phyloP scores from a whole-genome alignment of 306 rosid genomes.

The Medicago lupulina region DNA sequence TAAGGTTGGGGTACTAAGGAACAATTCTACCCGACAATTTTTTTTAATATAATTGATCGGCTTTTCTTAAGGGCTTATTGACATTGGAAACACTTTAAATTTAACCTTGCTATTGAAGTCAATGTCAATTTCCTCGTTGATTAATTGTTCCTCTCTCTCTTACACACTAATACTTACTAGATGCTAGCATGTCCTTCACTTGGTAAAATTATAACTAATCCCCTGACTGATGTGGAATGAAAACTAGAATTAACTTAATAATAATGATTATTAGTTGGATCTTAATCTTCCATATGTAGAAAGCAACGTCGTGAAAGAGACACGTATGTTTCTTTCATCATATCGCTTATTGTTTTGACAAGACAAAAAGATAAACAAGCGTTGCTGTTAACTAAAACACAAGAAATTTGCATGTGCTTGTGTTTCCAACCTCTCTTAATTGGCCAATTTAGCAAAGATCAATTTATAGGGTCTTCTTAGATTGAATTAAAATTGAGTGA shows the following conservation, averaged over 20 bases:
- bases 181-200: conserved; percentile 30
- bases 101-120: conserved; percentile 51
- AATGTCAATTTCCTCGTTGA: conserved; percentile 42
- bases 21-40: conserved; percentile 78
- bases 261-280: conserved; percentile 54
- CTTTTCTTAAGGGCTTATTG: conserved; percentile 36
- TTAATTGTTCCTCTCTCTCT: neutral
- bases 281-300: conserved; percentile 66
- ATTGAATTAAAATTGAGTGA: conserved; percentile 42
- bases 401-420: conserved; percentile 82
- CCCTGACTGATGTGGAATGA: conserved; percentile 27
- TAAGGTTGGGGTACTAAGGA: conserved; percentile 61
- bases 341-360: conserved; percentile 54
- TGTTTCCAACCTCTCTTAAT: conserved; percentile 67
- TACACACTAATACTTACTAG: neutral
- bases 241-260: conserved; percentile 34
- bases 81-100: conserved; percentile 37
- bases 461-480: conserved; percentile 61
- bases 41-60: conserved; percentile 56
- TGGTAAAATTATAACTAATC: conserved; percentile 34
- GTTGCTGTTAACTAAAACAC: conserved; percentile 57
- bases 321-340: conserved; percentile 64
- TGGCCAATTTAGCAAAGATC: conserved; percentile 62
- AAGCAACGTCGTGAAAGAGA: conserved; percentile 63
- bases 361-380: conserved; percentile 61